These are phyloP conservation scores for Sisymbrium irio DNA, from an alignment of 345 rosid species.

Conservation along the genomic window DNA sequence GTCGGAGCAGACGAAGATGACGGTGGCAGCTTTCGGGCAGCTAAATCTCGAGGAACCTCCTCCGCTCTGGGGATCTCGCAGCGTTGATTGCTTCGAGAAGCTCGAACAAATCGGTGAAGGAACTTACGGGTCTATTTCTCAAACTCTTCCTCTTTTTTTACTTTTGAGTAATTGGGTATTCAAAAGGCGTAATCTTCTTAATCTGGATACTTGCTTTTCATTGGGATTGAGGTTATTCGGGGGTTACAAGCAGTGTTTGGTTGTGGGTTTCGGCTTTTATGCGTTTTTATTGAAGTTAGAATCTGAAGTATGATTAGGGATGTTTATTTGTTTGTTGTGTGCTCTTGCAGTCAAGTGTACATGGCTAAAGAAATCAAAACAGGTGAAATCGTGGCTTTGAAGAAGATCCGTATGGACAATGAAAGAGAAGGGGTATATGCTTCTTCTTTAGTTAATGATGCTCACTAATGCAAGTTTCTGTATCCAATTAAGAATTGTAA, in stretches of 20 bases:
- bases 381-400: slow-evolving; percentile 90
- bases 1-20: slow-evolving; percentile 36
- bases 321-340: background rate
- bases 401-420: slow-evolving; percentile 96
- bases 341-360: slow-evolving; percentile 78
- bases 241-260: background rate
- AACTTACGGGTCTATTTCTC: slow-evolving; percentile 60
- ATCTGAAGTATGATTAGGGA: no score
- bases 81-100: slow-evolving; percentile 77
- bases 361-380: slow-evolving; percentile 90
- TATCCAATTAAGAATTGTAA: background rate
- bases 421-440: slow-evolving; percentile 88
- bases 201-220: background rate
- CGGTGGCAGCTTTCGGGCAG: slow-evolving; percentile 53
- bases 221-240: background rate
- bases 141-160: background rate
- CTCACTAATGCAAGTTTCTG: background rate
- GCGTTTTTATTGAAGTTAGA: no score
- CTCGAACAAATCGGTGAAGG: slow-evolving; percentile 90
- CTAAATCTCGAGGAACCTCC: slow-evolving; percentile 61
- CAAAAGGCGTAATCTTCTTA: background rate
- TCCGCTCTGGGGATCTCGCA: slow-evolving; percentile 71
- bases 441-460: background rate
- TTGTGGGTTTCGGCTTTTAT: background rate
- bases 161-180: background rate